Evolutionary conservation across 1,139 yeast species (phyloP), one percentile per base, ranked within the genome.

Genomic region (Blastobotrys aristatus): DNA sequence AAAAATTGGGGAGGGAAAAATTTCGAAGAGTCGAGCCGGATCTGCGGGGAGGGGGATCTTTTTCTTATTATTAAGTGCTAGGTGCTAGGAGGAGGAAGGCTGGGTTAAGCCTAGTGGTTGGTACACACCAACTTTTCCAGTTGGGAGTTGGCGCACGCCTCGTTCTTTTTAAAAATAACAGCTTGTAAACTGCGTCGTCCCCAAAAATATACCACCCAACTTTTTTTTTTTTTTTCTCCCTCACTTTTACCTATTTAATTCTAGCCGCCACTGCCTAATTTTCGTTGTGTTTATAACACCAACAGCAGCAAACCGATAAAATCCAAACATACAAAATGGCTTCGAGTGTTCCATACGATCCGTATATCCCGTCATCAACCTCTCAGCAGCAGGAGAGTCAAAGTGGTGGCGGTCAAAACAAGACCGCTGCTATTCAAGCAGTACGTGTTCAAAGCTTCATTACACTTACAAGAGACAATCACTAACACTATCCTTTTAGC

Each of bases 271-370:
- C 27, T 10, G 10, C 27, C 27, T 24, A 24, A 10, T 10, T 24
- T 24, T 10, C 27, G 10, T 11, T 26, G 30, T 26, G 30, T 26
- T n/a, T n/a, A n/a, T n/a, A n/a, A n/a, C n/a, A n/a, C n/a, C n/a
- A n/a, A n/a, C n/a, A 24, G 5, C 27, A 24, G 10, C 27, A 10
- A 24, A 24, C 27, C 27, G 10, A 5, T 6, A 24, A 10, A 24
- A 5, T 24, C 5, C 27, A 24, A 6, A 24, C 27, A 24, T 10
- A 7, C 26, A 42, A 7, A 13, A 84, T 84, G 92, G 81, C 90
- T 22, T 81, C 90, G 10, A 80, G 90, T 44, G 87, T 82, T 46
- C 96, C 96, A 51, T 88, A 88, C 68, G 96, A 88, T 66, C 96
- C 96, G 63, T 87, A 85, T 62, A 82, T 84, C 57, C 94, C 95